These are phyloP conservation scores for Rhizophora mangle DNA, from an alignment of 345 rosid species.

Conservation along the genomic window DNA sequence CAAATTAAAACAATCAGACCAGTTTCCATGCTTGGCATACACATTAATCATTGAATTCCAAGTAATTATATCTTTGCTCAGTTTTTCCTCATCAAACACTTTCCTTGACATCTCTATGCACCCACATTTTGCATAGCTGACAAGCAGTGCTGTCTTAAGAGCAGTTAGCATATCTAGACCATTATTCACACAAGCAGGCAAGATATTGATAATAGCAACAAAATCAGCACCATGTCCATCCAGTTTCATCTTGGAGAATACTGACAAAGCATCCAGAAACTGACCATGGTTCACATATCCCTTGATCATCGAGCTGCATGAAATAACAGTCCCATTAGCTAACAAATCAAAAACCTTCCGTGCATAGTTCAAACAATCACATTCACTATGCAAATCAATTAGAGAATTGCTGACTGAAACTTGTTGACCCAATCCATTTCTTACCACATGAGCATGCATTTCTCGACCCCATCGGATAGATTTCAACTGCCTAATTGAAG, in stretches of 20 bases:
- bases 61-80: conserved; percentile 36
- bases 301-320: conserved; percentile 56
- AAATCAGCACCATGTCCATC: conserved; percentile 42
- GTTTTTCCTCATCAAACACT: conserved; percentile 39
- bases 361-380: conserved; percentile 36
- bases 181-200: conserved; percentile 48
- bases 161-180: conserved; percentile 35
- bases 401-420: conserved; percentile 44
- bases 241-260: conserved; percentile 37
- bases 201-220: conserved; percentile 38
- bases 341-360: conserved; percentile 33
- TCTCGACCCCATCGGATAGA: conserved; percentile 31
- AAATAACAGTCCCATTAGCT: conserved; percentile 33
- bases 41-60: conserved; percentile 59
- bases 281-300: conserved; percentile 39
- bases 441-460: conserved; percentile 36
- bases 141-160: conserved; percentile 39
- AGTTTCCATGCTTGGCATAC: conserved; percentile 47
- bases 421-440: conserved; percentile 38
- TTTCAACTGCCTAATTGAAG: conserved; percentile 36
- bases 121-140: conserved; percentile 56
- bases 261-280: conserved; percentile 43
- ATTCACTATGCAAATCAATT: conserved; percentile 43
- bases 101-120: conserved; percentile 45
- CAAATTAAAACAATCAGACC: conserved; percentile 39